Percentiles rank a stretch among this genome's conserved stretches.
Conservation (phyloP, 2,329 filamentous ascomycete species). For the Ceratocystiopsis minuta region DNA sequence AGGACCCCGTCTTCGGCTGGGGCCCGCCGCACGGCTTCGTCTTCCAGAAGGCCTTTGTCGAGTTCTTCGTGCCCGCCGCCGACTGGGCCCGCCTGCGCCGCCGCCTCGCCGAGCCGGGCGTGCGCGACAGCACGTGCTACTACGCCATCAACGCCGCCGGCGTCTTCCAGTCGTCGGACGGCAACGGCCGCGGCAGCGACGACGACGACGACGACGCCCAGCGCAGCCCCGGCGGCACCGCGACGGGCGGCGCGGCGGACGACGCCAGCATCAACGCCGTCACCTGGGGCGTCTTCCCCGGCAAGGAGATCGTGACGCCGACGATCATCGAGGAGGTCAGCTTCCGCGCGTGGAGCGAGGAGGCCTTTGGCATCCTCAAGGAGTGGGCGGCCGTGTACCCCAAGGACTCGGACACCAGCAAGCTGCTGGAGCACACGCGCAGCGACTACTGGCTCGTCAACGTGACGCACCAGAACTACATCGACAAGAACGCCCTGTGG, state of each 20-base stretch:
- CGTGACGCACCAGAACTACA: constrained; percentile 64
- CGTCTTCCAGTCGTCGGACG: constrained; percentile 58
- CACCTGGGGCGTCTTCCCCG: constrained; percentile 97
- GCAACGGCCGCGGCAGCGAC: constrained; percentile 12
- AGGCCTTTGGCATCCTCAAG: constrained; percentile 87
- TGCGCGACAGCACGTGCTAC: constrained; percentile 57
- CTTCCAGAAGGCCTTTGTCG: constrained; percentile 96
- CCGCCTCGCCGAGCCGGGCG: constrained; percentile 37
- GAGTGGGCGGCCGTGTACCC: constrained; percentile 87
- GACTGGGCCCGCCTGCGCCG: constrained; percentile 54
- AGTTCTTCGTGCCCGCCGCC: constrained; percentile 66
- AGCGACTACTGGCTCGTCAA: constrained; percentile 78
- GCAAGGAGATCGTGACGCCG: constrained; percentile 95
- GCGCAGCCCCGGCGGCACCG: not conserved
- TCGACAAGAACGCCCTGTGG: constrained; percentile 57
- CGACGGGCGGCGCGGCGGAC: constrained; percentile 11
- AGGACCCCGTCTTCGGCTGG: constrained; percentile 75
- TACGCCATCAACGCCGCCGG: constrained; percentile 67
- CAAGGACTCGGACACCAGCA: constrained; percentile 51
- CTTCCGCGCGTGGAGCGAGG: constrained; percentile 91
- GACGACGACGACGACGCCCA: constrained; percentile 13
- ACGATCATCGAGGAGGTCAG: constrained; percentile 96
- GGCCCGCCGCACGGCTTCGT: constrained; percentile 83
- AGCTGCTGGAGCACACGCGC: constrained; percentile 48
- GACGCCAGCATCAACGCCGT: constrained; percentile 66